Evolutionary conservation across 2,329 filamentous ascomycete genomes (phyloP).

Genomic region (Ophiocordyceps robertsii): DNA sequence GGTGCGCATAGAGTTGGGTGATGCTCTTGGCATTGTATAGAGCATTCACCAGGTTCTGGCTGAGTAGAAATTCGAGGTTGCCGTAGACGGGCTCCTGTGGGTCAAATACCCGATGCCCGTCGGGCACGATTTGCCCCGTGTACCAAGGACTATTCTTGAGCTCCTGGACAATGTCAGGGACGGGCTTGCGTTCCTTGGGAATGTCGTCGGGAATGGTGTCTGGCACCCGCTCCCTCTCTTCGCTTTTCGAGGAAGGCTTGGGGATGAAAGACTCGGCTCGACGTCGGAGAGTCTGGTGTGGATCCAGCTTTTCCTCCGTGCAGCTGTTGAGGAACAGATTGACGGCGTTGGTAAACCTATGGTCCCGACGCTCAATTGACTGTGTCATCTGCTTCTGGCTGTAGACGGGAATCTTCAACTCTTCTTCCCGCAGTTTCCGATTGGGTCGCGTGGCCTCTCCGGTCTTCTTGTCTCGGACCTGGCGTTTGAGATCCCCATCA

Average conservation of each 20-base stretch:
- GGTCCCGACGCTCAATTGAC: conserved; percentile 80
- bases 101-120: conserved; percentile 85
- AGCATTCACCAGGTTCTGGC: conserved; percentile 88
- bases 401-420: conserved; percentile 82
- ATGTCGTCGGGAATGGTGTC: conserved; percentile 54
- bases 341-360: conserved; percentile 66
- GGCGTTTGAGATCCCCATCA: conserved; percentile 78
- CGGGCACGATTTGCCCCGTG: conserved; percentile 79
- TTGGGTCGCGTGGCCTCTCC: conserved; percentile 57
- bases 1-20: conserved; percentile 76
- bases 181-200: conserved; percentile 63
- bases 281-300: conserved; percentile 49
- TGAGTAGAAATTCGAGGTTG: conserved; percentile 73
- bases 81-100: conserved; percentile 71
- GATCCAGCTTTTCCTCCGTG: conserved; percentile 47
- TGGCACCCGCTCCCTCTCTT: conserved; percentile 15
- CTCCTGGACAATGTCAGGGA: conserved; percentile 75
- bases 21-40: conserved; percentile 87
- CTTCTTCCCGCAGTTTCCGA: conserved; percentile 59
- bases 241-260: conserved; percentile 30
- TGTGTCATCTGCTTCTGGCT: conserved; percentile 85
- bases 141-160: conserved; percentile 80
- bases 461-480: conserved; percentile 59
- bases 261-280: conserved; percentile 51
- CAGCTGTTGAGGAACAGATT: conserved; percentile 68